Percentiles rank a stretch among this genome's conserved stretches.
Conservation (phyloP, 2,329 filamentous ascomycete genomes). For the Colletotrichum magnum region DNA sequence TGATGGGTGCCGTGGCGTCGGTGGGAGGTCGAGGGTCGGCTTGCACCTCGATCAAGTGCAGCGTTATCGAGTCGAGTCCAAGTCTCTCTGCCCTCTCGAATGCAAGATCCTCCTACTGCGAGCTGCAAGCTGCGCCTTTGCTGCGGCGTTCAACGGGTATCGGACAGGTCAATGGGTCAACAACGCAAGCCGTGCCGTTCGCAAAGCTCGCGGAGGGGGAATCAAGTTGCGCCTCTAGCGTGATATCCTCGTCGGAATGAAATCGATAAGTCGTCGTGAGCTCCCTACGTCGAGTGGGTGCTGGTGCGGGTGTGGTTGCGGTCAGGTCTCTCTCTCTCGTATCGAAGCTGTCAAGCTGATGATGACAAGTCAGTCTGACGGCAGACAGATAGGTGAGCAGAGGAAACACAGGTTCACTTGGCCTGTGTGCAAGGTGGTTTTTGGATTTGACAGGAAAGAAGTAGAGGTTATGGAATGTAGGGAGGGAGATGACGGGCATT, state of each 20-base stretch:
- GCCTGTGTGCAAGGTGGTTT: conserved; percentile 36
- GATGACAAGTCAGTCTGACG: conserved; percentile 31
- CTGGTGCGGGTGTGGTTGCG: neutral
- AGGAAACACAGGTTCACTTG: conserved; percentile 18
- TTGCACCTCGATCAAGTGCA: conserved; percentile 11
- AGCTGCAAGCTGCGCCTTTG: conserved; percentile 18
- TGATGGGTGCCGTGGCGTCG: neutral
- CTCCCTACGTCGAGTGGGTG: conserved; percentile 27
- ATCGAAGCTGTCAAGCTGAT: conserved; percentile 26
- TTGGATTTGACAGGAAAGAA: conserved; percentile 37
- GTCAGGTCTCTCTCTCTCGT: conserved; percentile 5
- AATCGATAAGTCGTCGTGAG: conserved; percentile 21
- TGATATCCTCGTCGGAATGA: conserved; percentile 16
- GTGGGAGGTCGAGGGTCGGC: neutral
- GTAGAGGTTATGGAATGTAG: conserved; percentile 40
- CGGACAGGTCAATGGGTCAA: conserved; percentile 20
- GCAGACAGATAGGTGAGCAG: conserved; percentile 11
- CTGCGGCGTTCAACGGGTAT: conserved; percentile 21
- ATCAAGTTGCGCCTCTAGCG: conserved; percentile 28
- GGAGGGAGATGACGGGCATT: conserved; percentile 41
- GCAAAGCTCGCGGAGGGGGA: neutral
- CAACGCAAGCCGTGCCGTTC: conserved; percentile 3
- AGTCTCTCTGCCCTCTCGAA: neutral
- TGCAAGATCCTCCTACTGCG: conserved; percentile 2
- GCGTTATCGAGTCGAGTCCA: conserved; percentile 9